Evolutionary conservation across 768 basidiomycete genomes (phyloP).

Genomic region (Lactarius vividus): DNA sequence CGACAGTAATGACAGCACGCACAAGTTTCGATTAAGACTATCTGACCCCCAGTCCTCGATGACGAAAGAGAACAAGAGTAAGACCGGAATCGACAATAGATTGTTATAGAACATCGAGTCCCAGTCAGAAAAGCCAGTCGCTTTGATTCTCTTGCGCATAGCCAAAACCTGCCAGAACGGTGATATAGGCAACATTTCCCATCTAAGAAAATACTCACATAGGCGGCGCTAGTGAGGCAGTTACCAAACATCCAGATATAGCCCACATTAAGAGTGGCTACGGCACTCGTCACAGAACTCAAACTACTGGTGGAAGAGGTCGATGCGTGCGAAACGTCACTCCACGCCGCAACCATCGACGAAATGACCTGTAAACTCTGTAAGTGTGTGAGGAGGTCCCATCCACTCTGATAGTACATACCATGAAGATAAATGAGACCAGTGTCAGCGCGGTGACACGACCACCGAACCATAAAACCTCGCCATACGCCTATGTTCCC

Average conservation of each 20-base stretch:
- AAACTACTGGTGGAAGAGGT: constrained; percentile 30
- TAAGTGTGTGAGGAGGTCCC: neutral
- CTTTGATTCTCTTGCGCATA: constrained; percentile 96
- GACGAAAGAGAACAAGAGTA: constrained; percentile 76
- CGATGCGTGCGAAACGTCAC: constrained; percentile 48
- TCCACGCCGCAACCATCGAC: constrained; percentile 95
- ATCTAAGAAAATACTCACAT: constrained; percentile 51
- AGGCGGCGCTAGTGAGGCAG: constrained; percentile 85
- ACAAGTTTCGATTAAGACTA: constrained; percentile 86
- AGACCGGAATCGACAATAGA: constrained; percentile 87
- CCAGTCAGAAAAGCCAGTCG: constrained; percentile 95
- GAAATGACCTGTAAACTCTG: constrained; percentile 66
- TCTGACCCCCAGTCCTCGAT: constrained; percentile 87
- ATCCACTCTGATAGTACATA: constrained; percentile 33
- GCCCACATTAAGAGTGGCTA: constrained; percentile 66
- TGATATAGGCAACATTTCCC: neutral
- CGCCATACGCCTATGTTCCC: constrained; percentile 80
- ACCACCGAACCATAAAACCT: constrained; percentile 95
- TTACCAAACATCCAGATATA: constrained; percentile 98
- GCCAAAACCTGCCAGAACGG: constrained; percentile 67
- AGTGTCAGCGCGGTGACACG: constrained; percentile 84
- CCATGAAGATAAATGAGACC: constrained; percentile 91
- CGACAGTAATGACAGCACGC: constrained; percentile 35
- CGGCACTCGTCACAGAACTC: constrained; percentile 42
- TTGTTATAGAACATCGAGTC: constrained; percentile 99